Base-by-base conservation (phyloP, 2,329 filamentous ascomycete genomes). In the Penicillium rolfsii region DNA sequence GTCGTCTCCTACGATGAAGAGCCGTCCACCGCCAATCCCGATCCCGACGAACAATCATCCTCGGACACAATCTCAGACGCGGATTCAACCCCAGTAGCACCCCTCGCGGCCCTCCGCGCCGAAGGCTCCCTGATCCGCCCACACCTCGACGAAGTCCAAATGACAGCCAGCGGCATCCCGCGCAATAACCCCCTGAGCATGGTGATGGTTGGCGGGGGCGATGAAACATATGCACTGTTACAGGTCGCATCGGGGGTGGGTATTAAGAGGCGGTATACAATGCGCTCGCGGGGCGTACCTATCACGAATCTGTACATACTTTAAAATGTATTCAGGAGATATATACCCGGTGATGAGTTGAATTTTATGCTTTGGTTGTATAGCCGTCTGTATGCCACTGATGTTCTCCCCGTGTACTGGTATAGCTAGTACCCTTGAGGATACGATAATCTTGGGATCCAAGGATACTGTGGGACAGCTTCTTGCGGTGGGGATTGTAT, bases 271-370 rank as follows among this genome's bases (percentile, higher is more conserved):
- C 82, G 91, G 69, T 97, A 93, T 76, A 86, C 86, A 70, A 87
- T 97, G 46, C 86, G 90, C 72, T 96, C 91, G 64, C 88, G 94
- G 76, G 93, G 93, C 0, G 77, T 93, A 48, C 82, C 85, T 64
- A 91, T 98, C 69, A 85, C 83, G 52, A 97, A 97, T 80, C 79
- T 96, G 68, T 82, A 93, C 70, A 86, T 96, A 61, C 69, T 87
- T 60, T 87, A 71, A 78, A 30, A 48, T 48, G 41, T 40, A 38
- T 46, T 57, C 50, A 36, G 35, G 35, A 36, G 11, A 12, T 36
- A 62, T 64, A 64, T 67, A 66, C 64, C 60, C 61, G 48, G 48
- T 16, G 19, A 48, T 50, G 5, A 24, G 19, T 43, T 50, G 1
- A 14, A 11, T 24, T 36, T 5, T 38, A 5, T 5, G 28, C 11